Base-by-base conservation (phyloP, 352 stramenopile genomes). In the Pythium dissotocum region DNA sequence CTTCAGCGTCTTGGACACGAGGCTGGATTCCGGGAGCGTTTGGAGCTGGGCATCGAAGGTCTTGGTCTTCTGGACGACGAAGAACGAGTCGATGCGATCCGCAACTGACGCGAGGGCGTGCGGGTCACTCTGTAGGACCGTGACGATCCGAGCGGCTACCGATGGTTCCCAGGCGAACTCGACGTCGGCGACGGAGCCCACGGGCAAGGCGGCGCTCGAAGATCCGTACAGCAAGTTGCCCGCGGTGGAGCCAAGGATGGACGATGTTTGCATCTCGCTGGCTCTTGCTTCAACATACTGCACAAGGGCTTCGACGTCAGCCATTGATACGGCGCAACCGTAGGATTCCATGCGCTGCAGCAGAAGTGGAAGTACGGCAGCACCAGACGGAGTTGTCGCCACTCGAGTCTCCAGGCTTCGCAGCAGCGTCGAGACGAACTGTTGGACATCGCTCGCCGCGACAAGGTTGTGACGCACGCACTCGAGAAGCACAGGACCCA, bases 11-110 rank as follows among this genome's bases (percentile, higher is more conserved):
- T 65, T 67, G 49, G 60, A 65, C 18, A 69, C 42, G 26, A 73
- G 61, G 9, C 30, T 67, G 14, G 60, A 58, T 9, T 46, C 24
- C 0, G 67, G 60, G n/a, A 73, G 35, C 36, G 54, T 61, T 21
- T 24, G 58, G 35, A 64, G 9, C 36, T 73, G 57, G 6, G 26
- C 67, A 38, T 73, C 67, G 10, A 73, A 68, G 0, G 61, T 64
- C 32, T 68, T 73, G 46, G 36, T 69, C 46, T 65, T 73, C 35
- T 73, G 67, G 8, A 59, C 38, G 8, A 64, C 58, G n/a, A 49
- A 46, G 32, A 72, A 58, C 4, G 52, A 38, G 16, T 54, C 58
- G 0, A 35, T 42, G 8, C 53, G 58, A 32, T 72, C 66, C 14
- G 40, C 66, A 13, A 72, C 49, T 9, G n/a, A 46, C 10, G 48